Evolutionary conservation across 1,284 basidiomycete genomes (phyloP), one percentile per base, ranked within the genome.

Genomic region (Ganoderma sp.): DNA sequence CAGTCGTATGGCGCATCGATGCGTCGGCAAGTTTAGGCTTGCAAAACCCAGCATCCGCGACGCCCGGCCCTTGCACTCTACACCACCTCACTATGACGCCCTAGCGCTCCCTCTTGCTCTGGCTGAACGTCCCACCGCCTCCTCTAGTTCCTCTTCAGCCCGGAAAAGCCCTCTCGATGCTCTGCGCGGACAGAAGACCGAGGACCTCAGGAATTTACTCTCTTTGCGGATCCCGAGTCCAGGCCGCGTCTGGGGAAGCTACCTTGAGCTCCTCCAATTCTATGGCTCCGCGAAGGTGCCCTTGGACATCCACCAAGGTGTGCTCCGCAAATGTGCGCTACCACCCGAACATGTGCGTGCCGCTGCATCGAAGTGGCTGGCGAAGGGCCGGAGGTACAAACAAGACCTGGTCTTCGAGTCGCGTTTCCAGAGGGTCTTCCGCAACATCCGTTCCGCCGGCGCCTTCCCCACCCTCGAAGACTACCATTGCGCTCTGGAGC

Each of bases 401-500:
- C 71, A 74, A 6, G 80, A 84, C 2, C 87, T 90, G 72, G 61
- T 82, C 2, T 84, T 89, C 73, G 92, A 93, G 79, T 76, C 80
- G 28, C 87, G 91, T 45, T 85, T 91, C 73, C 86, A 87, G 75
- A 78, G 83, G 19, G 80, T 93, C 74, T 87, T 93, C 68, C 83
- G 83, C 63, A 91, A 91, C 76, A 93, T 94, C 42, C 87, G 87
- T 64, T 79, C 82, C 45, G 75, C 83, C 19, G 87, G 87, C 9
- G 75, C 75, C 54, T 78, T 74, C 39, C 90, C 91, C 2, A 75
- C 80, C 7, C 68, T 89, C 63, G 85, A 87, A 2, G 92, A 94
- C 76, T 94, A 90, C 76, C 84, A 94, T 76, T 89, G 89, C 74
- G 80, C 94, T 63, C 77, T 94, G 62, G 83, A 85, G 69, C 90